phyloP scores from a whole-genome alignment of 306 rosid species.

The Corylus avellana region DNA sequence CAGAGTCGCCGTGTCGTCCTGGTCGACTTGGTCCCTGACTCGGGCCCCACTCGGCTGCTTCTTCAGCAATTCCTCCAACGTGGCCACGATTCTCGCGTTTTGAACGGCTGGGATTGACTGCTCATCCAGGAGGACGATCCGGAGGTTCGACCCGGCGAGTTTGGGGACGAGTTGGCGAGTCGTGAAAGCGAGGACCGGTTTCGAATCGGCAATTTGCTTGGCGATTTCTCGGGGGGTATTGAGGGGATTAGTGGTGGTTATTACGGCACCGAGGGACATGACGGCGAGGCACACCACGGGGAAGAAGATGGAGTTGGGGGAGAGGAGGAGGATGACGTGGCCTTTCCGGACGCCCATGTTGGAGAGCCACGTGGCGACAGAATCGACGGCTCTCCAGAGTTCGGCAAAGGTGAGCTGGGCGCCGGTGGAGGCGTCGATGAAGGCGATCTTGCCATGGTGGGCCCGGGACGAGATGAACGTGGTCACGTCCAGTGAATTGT shows the following conservation, averaged over 20 bases:
- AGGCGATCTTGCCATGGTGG: conserved; percentile 66
- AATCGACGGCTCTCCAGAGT: conserved; percentile 66
- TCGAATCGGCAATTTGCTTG: conserved; percentile 77
- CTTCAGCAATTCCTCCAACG: conserved; percentile 56
- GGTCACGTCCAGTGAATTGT: conserved; percentile 54
- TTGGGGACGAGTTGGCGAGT: conserved; percentile 52
- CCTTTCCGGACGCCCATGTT: conserved; percentile 71
- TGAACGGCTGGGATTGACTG: neutral
- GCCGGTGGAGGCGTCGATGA: conserved; percentile 83
- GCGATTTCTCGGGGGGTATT: conserved; percentile 75
- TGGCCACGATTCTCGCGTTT: conserved; percentile 17
- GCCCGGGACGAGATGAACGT: conserved; percentile 80
- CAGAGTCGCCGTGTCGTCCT: conserved; percentile 81
- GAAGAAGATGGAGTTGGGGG: conserved; percentile 80
- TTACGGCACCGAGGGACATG: conserved; percentile 87
- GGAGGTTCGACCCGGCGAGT: conserved; percentile 44
- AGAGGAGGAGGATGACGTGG: conserved; percentile 71
- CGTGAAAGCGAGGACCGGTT: conserved; percentile 75
- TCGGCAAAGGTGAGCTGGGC: conserved; percentile 53
- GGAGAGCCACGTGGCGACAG: conserved; percentile 59
- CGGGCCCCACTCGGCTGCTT: conserved; percentile 23
- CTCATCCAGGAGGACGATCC: conserved; percentile 57
- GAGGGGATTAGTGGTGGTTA: conserved; percentile 92
- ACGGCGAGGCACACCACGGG: conserved; percentile 80
- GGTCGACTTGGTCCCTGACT: conserved; percentile 50